phyloP scores from a whole-genome alignment of 805 yeast species.

The Monosporozyma unispora region DNA sequence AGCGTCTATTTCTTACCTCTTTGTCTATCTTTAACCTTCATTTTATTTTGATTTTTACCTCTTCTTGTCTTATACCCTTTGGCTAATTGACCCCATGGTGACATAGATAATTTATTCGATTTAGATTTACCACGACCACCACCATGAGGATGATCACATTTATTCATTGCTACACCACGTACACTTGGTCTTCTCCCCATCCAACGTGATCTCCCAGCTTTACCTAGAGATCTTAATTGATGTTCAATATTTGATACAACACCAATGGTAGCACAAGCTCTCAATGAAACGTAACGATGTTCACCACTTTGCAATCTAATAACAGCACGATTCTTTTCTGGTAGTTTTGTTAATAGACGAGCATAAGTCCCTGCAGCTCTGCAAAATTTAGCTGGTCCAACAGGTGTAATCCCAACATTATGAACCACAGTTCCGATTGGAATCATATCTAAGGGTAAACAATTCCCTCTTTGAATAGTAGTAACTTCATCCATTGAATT shows the following conservation, averaged over 20 bases:
- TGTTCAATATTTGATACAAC: conserved; percentile 89
- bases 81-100: conserved; percentile 91
- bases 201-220: conserved; percentile 92
- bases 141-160: conserved; percentile 96
- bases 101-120: conserved; percentile 87
- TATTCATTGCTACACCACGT: conserved; percentile 98
- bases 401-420: conserved; percentile 67
- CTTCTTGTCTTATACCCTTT: conserved; percentile 93
- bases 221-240: conserved; percentile 82
- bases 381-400: conserved; percentile 81
- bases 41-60: conserved; percentile 74
- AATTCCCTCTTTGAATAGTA: conserved; percentile 88
- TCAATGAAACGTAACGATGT: conserved; percentile 76
- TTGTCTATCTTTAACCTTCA: conserved; percentile 87
- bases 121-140: conserved; percentile 99
- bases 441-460: conserved; percentile 83
- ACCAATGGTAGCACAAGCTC: conserved; percentile 91
- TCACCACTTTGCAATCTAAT: conserved; percentile 86
- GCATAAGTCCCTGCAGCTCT: conserved; percentile 94
- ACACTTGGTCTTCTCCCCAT: conserved; percentile 90
- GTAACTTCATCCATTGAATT: conserved; percentile 57
- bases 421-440: conserved; percentile 92
- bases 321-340: conserved; percentile 61
- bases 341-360: conserved; percentile 70
- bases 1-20: conserved; percentile 57